phyloP scores from a whole-genome alignment of 2,329 filamentous ascomycete species.

The Aspergillus ochraceus region DNA sequence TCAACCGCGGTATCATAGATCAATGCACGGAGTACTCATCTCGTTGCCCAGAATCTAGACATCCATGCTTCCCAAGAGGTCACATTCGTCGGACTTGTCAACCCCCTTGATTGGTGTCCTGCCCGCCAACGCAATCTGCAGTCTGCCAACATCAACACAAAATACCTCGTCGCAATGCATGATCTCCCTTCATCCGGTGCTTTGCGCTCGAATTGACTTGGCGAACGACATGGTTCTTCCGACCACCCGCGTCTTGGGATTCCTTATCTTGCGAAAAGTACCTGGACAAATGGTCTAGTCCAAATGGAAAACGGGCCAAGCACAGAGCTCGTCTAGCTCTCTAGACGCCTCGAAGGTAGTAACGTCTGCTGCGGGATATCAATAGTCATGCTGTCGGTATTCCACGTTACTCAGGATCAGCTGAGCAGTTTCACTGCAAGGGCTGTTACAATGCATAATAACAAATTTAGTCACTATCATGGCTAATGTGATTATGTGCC shows the following conservation, averaged over 20 bases:
- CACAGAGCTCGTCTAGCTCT: neutral
- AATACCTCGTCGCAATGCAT: neutral
- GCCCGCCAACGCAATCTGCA: neutral
- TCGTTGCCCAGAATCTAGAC: neutral
- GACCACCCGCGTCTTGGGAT: neutral
- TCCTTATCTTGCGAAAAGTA: neutral
- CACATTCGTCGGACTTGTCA: neutral
- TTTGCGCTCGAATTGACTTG: neutral
- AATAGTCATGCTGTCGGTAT: neutral
- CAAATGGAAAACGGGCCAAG: neutral
- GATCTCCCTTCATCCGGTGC: neutral
- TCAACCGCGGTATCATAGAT: too few relatives aligned
- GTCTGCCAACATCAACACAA: neutral
- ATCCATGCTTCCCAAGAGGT: neutral
- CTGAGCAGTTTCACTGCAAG: neutral
- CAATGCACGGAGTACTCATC: too few relatives aligned
- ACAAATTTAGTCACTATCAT: too few relatives aligned
- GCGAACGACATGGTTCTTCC: neutral
- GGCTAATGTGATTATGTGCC: too few relatives aligned
- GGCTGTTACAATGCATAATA: neutral
- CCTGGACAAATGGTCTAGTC: neutral
- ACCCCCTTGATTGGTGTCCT: neutral
- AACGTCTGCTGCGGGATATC: too few relatives aligned
- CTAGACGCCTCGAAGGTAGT: neutral
- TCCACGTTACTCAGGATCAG: too few relatives aligned